phyloP scores from a whole-genome alignment of 2,329 filamentous ascomycete species.

The Hypoxylon sp. region DNA sequence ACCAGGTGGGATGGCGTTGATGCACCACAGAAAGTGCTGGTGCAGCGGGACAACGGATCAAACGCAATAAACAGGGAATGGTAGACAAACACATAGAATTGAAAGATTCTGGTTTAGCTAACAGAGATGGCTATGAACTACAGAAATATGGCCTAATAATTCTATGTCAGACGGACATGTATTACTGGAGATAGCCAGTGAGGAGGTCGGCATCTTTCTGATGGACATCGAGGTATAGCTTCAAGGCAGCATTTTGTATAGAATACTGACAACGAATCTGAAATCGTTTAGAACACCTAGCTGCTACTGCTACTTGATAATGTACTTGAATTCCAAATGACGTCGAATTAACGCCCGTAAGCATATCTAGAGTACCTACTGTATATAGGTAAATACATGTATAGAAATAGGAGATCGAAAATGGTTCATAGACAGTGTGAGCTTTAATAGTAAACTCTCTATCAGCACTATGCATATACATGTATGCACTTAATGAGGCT shows the following conservation, averaged over 20 bases:
- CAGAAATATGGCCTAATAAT: conserved; percentile 11
- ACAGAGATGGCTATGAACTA: conserved; percentile 13
- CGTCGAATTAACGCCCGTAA: not conserved
- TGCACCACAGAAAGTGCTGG: conserved; percentile 18
- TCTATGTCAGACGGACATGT: conserved; percentile 11
- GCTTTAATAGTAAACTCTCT: no score
- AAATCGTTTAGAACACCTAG: conserved; percentile 8
- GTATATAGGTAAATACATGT: no score
- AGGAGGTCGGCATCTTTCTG: conserved; percentile 4
- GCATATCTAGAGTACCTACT: not conserved
- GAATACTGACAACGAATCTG: conserved; percentile 15
- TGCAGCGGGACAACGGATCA: conserved; percentile 8
- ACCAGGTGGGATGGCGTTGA: conserved; percentile 24
- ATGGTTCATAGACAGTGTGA: no score
- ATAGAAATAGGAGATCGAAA: no score
- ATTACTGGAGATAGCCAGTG: conserved; percentile 10
- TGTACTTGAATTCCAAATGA: not conserved
- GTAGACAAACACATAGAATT: conserved; percentile 43
- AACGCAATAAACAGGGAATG: conserved; percentile 33
- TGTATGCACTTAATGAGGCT: not conserved
- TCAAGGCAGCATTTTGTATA: conserved; percentile 21
- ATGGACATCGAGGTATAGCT: conserved; percentile 19
- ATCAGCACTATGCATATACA: no score
- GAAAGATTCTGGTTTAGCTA: conserved; percentile 21
- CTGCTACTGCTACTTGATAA: not conserved